Evolutionary conservation across 371 early-diverging fungal species (phyloP).

Genomic region (Mortierella sp.): DNA sequence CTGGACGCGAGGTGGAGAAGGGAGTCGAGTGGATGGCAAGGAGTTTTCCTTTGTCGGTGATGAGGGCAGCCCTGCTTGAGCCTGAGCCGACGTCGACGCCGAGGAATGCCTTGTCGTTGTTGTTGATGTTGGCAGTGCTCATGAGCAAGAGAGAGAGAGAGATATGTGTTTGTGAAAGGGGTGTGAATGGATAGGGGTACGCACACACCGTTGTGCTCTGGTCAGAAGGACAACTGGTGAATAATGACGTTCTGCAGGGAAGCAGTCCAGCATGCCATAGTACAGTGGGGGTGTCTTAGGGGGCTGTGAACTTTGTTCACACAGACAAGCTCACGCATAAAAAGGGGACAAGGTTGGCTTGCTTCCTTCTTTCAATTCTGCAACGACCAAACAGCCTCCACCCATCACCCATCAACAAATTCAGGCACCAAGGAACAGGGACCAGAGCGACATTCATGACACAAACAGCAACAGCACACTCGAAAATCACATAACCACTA

Average conservation of each 20-base stretch:
- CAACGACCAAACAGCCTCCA: not conserved
- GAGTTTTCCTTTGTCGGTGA: conserved; percentile 67
- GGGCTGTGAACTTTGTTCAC: not conserved
- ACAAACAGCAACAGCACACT: not conserved
- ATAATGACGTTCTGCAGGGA: not conserved
- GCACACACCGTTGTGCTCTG: not conserved
- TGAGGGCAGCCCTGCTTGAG: conserved; percentile 75
- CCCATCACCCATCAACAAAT: not conserved
- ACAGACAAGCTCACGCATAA: not conserved
- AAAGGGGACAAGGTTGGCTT: not conserved
- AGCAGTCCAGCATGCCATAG: not conserved
- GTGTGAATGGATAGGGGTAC: not conserved
- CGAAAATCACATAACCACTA: not conserved
- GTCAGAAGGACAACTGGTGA: conserved; percentile 11
- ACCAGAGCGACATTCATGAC: not conserved
- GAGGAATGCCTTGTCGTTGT: conserved; percentile 59
- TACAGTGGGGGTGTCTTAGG: not conserved
- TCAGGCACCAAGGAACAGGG: not conserved
- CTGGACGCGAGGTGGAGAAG: conserved; percentile 64
- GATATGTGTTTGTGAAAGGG: not conserved
- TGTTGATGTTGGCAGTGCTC: conserved; percentile 3
- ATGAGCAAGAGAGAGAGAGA: not conserved
- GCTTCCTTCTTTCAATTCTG: not conserved
- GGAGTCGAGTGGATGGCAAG: conserved; percentile 63
- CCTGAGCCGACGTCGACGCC: conserved; percentile 85